These are phyloP conservation scores for Zostera marina DNA, from an alignment of 116 monocot species.

Conservation along the genomic window DNA sequence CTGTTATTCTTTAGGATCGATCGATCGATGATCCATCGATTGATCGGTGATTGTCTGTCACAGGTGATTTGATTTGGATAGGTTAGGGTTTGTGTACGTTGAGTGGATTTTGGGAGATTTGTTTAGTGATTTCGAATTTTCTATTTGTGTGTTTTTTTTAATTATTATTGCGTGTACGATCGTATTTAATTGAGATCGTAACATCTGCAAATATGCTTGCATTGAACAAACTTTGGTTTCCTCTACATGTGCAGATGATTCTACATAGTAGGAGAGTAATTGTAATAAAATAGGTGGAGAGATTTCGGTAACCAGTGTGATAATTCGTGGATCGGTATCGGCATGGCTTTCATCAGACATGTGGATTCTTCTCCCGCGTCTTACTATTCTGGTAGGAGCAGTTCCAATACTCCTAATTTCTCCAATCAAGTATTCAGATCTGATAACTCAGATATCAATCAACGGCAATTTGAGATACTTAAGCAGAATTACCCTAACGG, in stretches of 20 bases:
- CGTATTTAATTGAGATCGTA: neutral
- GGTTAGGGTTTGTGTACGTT: neutral
- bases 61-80: neutral
- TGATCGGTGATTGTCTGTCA: neutral
- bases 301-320: neutral
- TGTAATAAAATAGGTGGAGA: neutral
- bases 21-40: too few species aligned
- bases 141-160: neutral
- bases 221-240: too few species aligned
- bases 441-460: conserved; percentile 27
- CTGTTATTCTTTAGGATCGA: too few species aligned
- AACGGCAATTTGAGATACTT: conserved; percentile 10
- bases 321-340: neutral
- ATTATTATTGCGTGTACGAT: neutral
- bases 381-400: conserved; percentile 15
- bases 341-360: conserved; percentile 44
- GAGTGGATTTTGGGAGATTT: neutral
- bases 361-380: conserved; percentile 38
- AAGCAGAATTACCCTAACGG: conserved; percentile 6
- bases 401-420: conserved; percentile 18
- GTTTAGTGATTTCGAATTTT: neutral
- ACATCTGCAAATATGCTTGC: too few species aligned
- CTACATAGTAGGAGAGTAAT: neutral
- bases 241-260: too few species aligned
- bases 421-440: conserved; percentile 20